These are phyloP conservation scores for Coemansia sp. DNA, from an alignment of 192 early-diverging fungal genomes.

Conservation along the genomic window DNA sequence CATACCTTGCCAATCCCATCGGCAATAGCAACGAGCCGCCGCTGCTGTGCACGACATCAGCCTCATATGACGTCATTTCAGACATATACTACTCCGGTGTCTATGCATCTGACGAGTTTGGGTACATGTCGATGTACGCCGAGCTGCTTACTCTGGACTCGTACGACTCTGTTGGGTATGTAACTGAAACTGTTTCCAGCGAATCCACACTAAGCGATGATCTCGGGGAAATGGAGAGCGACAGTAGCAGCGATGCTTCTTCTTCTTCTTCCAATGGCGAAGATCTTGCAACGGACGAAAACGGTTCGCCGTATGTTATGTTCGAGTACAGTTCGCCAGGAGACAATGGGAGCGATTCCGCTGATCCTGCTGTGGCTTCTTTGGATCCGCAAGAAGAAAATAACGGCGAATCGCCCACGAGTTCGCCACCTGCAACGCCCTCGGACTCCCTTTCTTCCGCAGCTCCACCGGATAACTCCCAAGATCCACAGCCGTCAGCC, in stretches of 20 bases:
- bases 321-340: background rate
- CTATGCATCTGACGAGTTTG: background rate
- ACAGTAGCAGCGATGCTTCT: background rate
- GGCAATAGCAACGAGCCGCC: background rate
- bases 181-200: background rate
- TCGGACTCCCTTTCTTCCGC: background rate
- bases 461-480: background rate
- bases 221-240: background rate
- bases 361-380: background rate
- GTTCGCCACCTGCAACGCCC: background rate
- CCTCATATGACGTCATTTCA: background rate
- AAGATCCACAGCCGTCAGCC: background rate
- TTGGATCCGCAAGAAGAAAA: background rate
- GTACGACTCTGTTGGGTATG: background rate
- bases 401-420: background rate
- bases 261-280: background rate
- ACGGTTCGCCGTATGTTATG: background rate
- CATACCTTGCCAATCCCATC: conserved; percentile 1
- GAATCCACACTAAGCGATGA: background rate
- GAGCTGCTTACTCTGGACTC: background rate
- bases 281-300: background rate
- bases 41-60: background rate
- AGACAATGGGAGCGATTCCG: background rate
- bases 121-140: conserved; percentile 1
- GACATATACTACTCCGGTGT: conserved; percentile 2